These are phyloP conservation scores for Orobanche coerulescens DNA, from an alignment of 257 asterid genomes.

Conservation along the genomic window DNA sequence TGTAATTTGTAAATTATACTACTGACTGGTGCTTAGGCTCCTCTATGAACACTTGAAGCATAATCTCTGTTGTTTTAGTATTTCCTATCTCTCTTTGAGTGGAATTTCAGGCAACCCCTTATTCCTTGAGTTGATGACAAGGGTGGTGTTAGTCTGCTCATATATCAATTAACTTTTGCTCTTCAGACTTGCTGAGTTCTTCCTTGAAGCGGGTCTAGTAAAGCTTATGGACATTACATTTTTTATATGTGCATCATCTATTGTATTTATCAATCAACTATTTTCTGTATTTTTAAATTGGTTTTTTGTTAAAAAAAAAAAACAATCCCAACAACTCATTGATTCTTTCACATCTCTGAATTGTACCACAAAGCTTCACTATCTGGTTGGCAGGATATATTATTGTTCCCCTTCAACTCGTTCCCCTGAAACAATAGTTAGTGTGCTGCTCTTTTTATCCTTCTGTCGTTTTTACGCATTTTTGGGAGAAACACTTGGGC, in stretches of 20 bases:
- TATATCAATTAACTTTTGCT: conserved; percentile 39
- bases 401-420: too few relatives aligned
- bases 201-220: neutral
- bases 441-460: conserved; percentile 32
- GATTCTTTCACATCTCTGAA: too few relatives aligned
- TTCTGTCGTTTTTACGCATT: conserved; percentile 1
- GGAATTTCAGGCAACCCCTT: conserved; percentile 37
- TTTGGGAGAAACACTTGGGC: conserved; percentile 30
- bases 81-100: conserved; percentile 30
- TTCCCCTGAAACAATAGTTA: too few relatives aligned
- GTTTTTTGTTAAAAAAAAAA: neutral
- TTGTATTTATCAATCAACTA: too few relatives aligned
- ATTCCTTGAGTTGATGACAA: conserved; percentile 56
- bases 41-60: neutral
- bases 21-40: neutral
- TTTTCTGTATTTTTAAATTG: too few relatives aligned
- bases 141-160: conserved; percentile 78
- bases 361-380: neutral
- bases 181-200: conserved; percentile 66
- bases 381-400: neutral
- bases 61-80: neutral
- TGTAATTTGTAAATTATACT: too few relatives aligned
- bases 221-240: neutral
- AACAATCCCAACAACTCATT: too few relatives aligned
- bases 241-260: too few relatives aligned